phyloP scores from a whole-genome alignment of 2,329 filamentous ascomycete species.

The Fusarium aywerte region DNA sequence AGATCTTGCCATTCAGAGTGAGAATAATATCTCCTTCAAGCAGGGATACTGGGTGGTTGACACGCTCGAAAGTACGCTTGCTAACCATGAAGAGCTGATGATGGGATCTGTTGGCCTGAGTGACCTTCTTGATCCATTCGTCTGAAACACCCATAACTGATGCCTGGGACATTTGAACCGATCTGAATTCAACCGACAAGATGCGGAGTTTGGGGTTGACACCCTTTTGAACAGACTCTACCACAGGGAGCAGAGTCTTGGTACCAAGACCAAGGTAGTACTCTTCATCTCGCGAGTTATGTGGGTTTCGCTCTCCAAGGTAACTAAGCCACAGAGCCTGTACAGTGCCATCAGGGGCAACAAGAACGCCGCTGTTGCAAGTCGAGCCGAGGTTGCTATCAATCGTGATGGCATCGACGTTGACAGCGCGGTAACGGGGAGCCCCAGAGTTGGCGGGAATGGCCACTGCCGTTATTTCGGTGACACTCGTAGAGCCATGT shows the following conservation, averaged over 20 bases:
- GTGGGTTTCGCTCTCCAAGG: slow-evolving; percentile 84
- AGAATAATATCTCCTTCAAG: slow-evolving; percentile 93
- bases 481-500: slow-evolving; percentile 92
- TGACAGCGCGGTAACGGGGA: slow-evolving; percentile 92
- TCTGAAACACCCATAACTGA: slow-evolving; percentile 97
- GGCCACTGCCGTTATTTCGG: slow-evolving; percentile 95
- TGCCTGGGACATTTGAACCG: slow-evolving; percentile 96
- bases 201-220: slow-evolving; percentile 85
- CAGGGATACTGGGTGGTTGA: slow-evolving; percentile 65
- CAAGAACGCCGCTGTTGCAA: slow-evolving; percentile 92
- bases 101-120: slow-evolving; percentile 86
- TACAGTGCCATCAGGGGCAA: slow-evolving; percentile 89
- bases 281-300: slow-evolving; percentile 88
- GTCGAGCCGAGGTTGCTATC: slow-evolving; percentile 92
- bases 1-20: slow-evolving; percentile 88
- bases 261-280: slow-evolving; percentile 95
- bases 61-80: slow-evolving; percentile 79
- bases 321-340: slow-evolving; percentile 98
- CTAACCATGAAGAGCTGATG: slow-evolving; percentile 99
- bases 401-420: slow-evolving; percentile 96
- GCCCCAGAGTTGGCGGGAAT: slow-evolving; percentile 94
- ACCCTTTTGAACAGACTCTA: slow-evolving; percentile 84
- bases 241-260: slow-evolving; percentile 87
- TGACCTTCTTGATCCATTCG: slow-evolving; percentile 93
- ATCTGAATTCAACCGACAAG: slow-evolving; percentile 91